phyloP scores from a whole-genome alignment of 495 filamentous ascomycete species.

The Bacidia rubella region DNA sequence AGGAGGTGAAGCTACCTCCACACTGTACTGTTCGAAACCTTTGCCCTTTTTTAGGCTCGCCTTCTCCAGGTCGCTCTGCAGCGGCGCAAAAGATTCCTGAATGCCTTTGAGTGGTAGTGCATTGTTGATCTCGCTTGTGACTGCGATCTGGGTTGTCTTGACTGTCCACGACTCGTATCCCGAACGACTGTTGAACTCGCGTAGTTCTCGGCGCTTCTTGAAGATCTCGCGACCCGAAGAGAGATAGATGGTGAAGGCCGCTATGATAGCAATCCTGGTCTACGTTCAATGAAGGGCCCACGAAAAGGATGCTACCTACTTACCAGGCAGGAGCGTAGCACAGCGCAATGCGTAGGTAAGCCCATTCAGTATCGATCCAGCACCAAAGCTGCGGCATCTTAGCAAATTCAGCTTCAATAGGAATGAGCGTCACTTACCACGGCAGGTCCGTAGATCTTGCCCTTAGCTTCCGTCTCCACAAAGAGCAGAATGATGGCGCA shows the following conservation, averaged over 20 bases:
- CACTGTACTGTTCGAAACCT: slow-evolving; percentile 4
- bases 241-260: slow-evolving; percentile 62
- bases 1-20: slow-evolving; percentile 1
- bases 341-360: slow-evolving; percentile 55
- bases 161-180: slow-evolving; percentile 2
- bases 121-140: background rate
- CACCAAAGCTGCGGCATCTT: slow-evolving; percentile 52
- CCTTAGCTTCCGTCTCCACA: slow-evolving; percentile 33
- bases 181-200: slow-evolving; percentile 18
- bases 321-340: slow-evolving; percentile 83
- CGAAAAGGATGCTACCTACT: slow-evolving; percentile 9
- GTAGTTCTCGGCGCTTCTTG: slow-evolving; percentile 33
- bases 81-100: slow-evolving; percentile 1
- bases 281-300: background rate
- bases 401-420: background rate
- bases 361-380: slow-evolving; percentile 58
- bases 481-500: slow-evolving; percentile 57
- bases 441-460: slow-evolving; percentile 62
- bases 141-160: slow-evolving; percentile 4
- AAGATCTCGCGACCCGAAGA: slow-evolving; percentile 62
- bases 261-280: slow-evolving; percentile 41
- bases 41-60: background rate
- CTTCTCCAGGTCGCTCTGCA: background rate
- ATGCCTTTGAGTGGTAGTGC: slow-evolving; percentile 1
- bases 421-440: slow-evolving; percentile 25